Evolutionary conservation across 768 basidiomycete genomes (phyloP).

Genomic region (Pholiota molesta): DNA sequence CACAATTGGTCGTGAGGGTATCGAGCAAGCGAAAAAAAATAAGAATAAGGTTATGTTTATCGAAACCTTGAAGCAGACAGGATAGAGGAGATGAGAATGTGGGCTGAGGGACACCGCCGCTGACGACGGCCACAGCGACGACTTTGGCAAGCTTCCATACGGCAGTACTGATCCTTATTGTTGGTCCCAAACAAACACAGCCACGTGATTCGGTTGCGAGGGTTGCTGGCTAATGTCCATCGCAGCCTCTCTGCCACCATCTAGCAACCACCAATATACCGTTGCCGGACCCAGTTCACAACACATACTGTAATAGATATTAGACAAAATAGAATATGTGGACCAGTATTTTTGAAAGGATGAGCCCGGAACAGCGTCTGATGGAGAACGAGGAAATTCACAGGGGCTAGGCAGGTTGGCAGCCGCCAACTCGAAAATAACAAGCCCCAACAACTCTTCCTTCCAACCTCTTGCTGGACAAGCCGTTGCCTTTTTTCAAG

Average conservation of each 20-base stretch:
- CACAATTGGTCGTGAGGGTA: not conserved
- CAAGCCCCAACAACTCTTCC: slow-evolving; percentile 27
- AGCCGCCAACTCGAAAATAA: slow-evolving; percentile 23
- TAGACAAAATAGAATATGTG: not conserved
- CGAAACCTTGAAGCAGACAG: not conserved
- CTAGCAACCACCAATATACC: not conserved
- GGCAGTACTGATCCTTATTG: not conserved
- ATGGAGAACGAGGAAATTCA: slow-evolving; percentile 2
- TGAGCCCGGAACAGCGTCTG: not conserved
- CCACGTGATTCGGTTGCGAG: slow-evolving; percentile 8
- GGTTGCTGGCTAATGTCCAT: not conserved
- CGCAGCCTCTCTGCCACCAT: not conserved
- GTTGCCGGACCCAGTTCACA: not conserved
- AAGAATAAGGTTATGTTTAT: not conserved
- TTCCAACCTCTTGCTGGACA: slow-evolving; percentile 33
- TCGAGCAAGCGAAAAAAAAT: not conserved
- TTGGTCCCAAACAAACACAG: slow-evolving; percentile 1
- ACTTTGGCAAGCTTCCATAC: not conserved
- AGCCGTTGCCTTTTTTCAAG: slow-evolving; percentile 25
- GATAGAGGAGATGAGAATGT: not conserved
- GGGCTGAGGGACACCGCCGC: not conserved
- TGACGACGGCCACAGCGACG: slow-evolving; percentile 7
- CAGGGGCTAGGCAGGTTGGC: slow-evolving; percentile 12
- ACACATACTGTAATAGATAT: not conserved
- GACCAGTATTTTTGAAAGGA: not conserved